Conservation (phyloP, 306 rosid species). For the Rosa rugosa region DNA sequence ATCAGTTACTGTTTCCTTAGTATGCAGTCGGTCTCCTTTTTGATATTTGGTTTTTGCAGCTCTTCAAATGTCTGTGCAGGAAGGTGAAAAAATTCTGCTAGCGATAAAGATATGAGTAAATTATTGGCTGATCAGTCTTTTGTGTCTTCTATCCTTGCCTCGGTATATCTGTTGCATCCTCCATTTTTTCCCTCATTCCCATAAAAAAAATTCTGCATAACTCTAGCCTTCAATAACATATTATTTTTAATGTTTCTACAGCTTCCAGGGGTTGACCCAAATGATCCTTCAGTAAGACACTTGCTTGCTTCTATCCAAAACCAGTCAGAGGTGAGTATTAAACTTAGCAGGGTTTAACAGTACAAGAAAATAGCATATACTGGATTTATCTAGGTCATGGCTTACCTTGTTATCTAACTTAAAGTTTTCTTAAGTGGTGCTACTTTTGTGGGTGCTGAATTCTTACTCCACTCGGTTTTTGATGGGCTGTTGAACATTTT, state of each 20-base stretch:
- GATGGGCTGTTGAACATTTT: not conserved
- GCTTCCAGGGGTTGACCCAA: slow-evolving; percentile 99
- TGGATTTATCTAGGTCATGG: not conserved
- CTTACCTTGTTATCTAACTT: not conserved
- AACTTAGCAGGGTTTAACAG: not conserved
- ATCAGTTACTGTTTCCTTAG: not conserved
- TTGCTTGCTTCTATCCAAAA: slow-evolving; percentile 95
- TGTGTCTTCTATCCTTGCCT: slow-evolving; percentile 88
- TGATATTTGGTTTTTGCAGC: slow-evolving; percentile 52
- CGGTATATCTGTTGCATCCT: slow-evolving; percentile 52
- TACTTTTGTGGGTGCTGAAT: slow-evolving; percentile 2
- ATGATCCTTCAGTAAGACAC: slow-evolving; percentile 93
- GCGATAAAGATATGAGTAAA: slow-evolving; percentile 78
- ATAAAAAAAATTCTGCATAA: slow-evolving; percentile 14
- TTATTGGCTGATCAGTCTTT: slow-evolving; percentile 92
- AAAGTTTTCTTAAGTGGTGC: not conserved
- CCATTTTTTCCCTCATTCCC: not conserved
- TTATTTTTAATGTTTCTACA: slow-evolving; percentile 42
- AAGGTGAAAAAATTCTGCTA: slow-evolving; percentile 50
- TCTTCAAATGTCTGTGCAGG: slow-evolving; percentile 83
- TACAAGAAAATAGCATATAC: not conserved
- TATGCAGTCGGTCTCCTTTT: not conserved
- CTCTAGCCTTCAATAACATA: slow-evolving; percentile 14
- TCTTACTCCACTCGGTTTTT: not conserved
- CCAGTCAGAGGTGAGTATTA: slow-evolving; percentile 69